phyloP scores from a whole-genome alignment of 345 rosid genomes.

The Citrus mangshanensis region DNA sequence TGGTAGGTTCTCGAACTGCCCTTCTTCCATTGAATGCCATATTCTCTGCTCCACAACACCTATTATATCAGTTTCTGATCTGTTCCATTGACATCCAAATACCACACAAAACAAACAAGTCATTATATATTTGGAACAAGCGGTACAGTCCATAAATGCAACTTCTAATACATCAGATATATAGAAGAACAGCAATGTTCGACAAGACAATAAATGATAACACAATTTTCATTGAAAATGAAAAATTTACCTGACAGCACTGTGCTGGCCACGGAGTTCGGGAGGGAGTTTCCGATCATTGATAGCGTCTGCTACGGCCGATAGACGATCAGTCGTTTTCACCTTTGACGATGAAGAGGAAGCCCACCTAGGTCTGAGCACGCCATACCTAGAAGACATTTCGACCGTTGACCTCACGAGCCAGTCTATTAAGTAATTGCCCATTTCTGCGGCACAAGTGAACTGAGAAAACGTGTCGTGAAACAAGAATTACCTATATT shows the following conservation, averaged over 20 bases:
- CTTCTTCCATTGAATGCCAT: slow-evolving; percentile 98
- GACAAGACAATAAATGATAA: background rate
- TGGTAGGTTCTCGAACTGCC: slow-evolving; percentile 85
- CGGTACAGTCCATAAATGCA: background rate
- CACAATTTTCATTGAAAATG: background rate
- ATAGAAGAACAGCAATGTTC: background rate
- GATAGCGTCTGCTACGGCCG: slow-evolving; percentile 64
- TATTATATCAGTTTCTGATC: slow-evolving; percentile 85
- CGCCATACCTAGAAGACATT: slow-evolving; percentile 11
- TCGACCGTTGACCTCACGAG: slow-evolving; percentile 18
- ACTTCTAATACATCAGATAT: background rate
- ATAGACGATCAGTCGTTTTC: slow-evolving; percentile 58
- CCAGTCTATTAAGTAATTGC: background rate
- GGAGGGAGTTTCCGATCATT: slow-evolving; percentile 88
- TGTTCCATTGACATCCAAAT: slow-evolving; percentile 22
- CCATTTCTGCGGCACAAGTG: background rate
- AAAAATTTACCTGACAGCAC: slow-evolving; percentile 51
- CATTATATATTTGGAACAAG: background rate
- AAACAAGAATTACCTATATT: background rate
- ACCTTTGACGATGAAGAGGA: slow-evolving; percentile 44
- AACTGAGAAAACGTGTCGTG: background rate
- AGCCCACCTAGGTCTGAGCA: slow-evolving; percentile 22
- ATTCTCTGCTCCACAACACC: slow-evolving; percentile 89
- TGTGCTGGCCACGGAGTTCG: slow-evolving; percentile 83
- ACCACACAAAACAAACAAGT: background rate